These are phyloP conservation scores for Pleurostoma richardsiae DNA, from an alignment of 2,329 filamentous ascomycete species.

Conservation along the genomic window DNA sequence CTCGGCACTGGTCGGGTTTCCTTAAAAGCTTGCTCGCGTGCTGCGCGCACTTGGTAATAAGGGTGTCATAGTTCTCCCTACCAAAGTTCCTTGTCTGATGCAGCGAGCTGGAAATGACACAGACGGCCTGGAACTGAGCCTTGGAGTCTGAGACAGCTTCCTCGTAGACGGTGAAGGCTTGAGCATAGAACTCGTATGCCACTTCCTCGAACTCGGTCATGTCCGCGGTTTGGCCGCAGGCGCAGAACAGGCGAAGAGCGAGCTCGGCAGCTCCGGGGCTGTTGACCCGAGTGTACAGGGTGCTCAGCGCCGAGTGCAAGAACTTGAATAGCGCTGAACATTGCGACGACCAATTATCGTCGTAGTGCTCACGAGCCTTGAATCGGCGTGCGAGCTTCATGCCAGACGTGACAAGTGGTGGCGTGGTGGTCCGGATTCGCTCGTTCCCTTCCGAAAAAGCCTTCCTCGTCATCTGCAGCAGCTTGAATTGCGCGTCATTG, in stretches of 20 bases:
- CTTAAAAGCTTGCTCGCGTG: slow-evolving; percentile 96
- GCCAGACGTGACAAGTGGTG: slow-evolving; percentile 82
- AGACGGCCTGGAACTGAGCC: slow-evolving; percentile 96
- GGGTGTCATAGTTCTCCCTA: slow-evolving; percentile 96
- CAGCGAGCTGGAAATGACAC: slow-evolving; percentile 83
- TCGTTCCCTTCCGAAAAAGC: slow-evolving; percentile 90
- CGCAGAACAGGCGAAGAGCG: slow-evolving; percentile 81
- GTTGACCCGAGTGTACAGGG: slow-evolving; percentile 81
- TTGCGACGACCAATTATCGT: slow-evolving; percentile 59
- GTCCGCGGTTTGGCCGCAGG: slow-evolving; percentile 89
- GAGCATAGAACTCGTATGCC: slow-evolving; percentile 95
- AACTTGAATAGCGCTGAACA: slow-evolving; percentile 87
- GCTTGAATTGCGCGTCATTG: slow-evolving; percentile 91
- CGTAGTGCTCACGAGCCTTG: slow-evolving; percentile 84
- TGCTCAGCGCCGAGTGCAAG: slow-evolving; percentile 82
- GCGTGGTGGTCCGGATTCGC: slow-evolving; percentile 91
- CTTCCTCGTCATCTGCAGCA: slow-evolving; percentile 82
- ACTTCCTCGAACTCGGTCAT: slow-evolving; percentile 91
- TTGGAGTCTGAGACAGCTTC: slow-evolving; percentile 93
- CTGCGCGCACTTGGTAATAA: slow-evolving; percentile 95
- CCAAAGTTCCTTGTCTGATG: slow-evolving; percentile 87
- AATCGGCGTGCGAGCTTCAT: slow-evolving; percentile 85
- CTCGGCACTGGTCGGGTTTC: slow-evolving; percentile 96
- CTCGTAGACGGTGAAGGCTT: slow-evolving; percentile 97
- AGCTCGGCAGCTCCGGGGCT: slow-evolving; percentile 76